Evolutionary conservation across 2,329 filamentous ascomycete species (phyloP), one percentile per base, ranked within the genome.

Genomic region (Verticillium tricorpus): DNA sequence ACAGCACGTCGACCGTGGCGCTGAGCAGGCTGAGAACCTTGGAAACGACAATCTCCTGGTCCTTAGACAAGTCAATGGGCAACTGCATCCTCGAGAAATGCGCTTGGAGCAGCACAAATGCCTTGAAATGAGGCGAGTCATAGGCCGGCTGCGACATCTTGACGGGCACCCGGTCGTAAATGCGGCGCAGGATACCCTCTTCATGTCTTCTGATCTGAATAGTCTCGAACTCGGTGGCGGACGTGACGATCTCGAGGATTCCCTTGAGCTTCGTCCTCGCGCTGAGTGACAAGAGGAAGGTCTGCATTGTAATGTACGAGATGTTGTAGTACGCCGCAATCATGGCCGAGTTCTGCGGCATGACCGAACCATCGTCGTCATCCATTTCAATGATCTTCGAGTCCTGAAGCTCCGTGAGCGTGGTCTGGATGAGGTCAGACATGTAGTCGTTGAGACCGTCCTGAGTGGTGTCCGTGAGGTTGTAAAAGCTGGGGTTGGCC

Each of bases 321-420:
- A 99, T 97, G 77, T 97, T 98, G 84, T 99, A 99, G 82, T 99
- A 98, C 1, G 95, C 93, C 11, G 92, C 93, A 71, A 99, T 98
- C 91, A 97, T 97, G 67, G 95, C 95, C 2, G 94, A 91, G 74
- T 99, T 98, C 69, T 97, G 86, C 15, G 95, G 93, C 19, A 90
- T 85, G 55, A 98, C 89, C 1, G 88, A 89, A 69, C 96, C 94
- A 72, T 98, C 94, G 58, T 96, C 93, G 71, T 97, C 93, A 67
- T 98, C 94, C 57, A 97, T 85, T 69, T 98, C 93, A 67, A 99
- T 93, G 66, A 99, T 94, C 82, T 96, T 96, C 39, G 93, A 93
- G 69, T 98, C 94, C 9, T 89, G 83, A 62, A 99, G 82, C 69
- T 99, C 94, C 74, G 92, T 94, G 64, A 99, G 78, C 0, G 94